Evolutionary conservation across 1,284 basidiomycete genomes (phyloP), one percentile per base, ranked within the genome.

Genomic region (Blastosporella zonata): DNA sequence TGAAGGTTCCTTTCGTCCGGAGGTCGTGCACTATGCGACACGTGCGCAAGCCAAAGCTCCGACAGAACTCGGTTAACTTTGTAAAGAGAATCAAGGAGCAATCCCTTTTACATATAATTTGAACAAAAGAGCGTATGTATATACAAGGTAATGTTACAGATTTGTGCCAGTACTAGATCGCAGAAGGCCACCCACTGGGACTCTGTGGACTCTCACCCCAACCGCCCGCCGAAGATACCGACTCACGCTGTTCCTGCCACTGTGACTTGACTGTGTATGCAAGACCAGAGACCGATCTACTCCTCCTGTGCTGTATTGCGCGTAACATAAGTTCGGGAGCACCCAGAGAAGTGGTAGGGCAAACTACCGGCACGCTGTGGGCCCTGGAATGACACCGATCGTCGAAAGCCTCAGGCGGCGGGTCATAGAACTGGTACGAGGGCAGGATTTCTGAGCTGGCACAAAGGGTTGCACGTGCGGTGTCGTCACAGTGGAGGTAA

Each of bases 11-110:
- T 28, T 52, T 54, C 6, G 56, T 59, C 36, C n/a, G 65, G 52
- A n/a, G 54, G 60, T 22, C 58, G 53, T 22, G 63, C 62, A 44
- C 61, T 62, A 3, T 52, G 42, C 12, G 58, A 50, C 20, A 59
- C 53, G 12, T 59, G 41, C n/a, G 64, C 66, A 33, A 65, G 49
- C 66, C 66, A 66, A 15, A 67, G 52, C 22, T 58, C 57, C 8
- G 64, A 59, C 13, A 59, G 18, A 1, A 50, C 46, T 39, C 53
- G 49, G 13, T 37, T 20, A 22, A 17, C 21, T 17, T 22, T 37
- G 36, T 37, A 37, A 13, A 37, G 36, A 22, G 33, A 17, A 34
- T 34, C 15, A 17, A 2, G n/a, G 33, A 34, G 33, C 33, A 12
- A 18, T 34, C 15, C 6, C n/a, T n/a, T n/a, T n/a, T n/a, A n/a